Conservation (phyloP, 1,284 basidiomycete genomes). For the Cerrena zonata region DNA sequence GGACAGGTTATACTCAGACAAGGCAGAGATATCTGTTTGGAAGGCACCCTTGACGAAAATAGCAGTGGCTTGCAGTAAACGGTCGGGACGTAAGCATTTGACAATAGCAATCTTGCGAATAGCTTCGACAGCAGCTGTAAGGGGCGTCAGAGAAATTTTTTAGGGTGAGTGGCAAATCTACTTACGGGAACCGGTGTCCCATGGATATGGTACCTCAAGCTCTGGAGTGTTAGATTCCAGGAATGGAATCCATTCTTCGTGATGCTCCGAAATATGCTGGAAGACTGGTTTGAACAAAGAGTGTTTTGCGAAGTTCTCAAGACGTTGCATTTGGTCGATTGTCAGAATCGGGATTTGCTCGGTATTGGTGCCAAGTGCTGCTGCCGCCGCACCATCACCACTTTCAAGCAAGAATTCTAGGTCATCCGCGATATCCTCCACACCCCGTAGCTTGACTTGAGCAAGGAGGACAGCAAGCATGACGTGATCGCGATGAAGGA, state of each 20-base stretch:
- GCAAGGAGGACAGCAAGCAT: constrained; percentile 88
- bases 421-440: constrained; percentile 78
- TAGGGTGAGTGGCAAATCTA: constrained; percentile 16
- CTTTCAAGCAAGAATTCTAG: constrained; percentile 88
- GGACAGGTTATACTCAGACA: constrained; percentile 70
- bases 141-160: constrained; percentile 1
- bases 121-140: constrained; percentile 62
- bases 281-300: constrained; percentile 76
- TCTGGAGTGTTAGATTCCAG: constrained; percentile 71
- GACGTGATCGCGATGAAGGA: constrained; percentile 88
- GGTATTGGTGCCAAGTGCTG: constrained; percentile 31
- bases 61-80: constrained; percentile 75
- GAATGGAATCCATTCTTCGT: constrained; percentile 75
- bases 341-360: constrained; percentile 46
- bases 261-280: constrained; percentile 58
- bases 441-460: constrained; percentile 80
- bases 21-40: constrained; percentile 68
- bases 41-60: constrained; percentile 74
- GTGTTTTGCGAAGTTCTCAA: constrained; percentile 64
- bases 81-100: constrained; percentile 87
- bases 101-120: constrained; percentile 75
- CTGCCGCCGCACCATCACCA: constrained; percentile 58
- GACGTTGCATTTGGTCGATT: constrained; percentile 63
- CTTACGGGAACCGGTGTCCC: constrained; percentile 71
- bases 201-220: constrained; percentile 65